Base-by-base conservation (phyloP, 306 rosid genomes). In the Astragalus membranaceus region DNA sequence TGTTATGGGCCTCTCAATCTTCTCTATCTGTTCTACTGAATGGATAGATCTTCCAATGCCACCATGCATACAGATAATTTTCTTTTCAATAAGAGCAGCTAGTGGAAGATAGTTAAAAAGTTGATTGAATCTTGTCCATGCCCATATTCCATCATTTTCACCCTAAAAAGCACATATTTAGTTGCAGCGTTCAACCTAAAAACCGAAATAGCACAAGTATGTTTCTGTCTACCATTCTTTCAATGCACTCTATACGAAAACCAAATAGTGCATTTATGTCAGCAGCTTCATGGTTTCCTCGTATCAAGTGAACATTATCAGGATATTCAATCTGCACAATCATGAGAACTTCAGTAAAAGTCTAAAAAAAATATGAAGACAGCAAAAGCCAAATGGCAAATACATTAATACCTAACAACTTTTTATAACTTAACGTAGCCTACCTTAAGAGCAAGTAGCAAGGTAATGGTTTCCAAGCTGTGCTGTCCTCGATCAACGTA, bases 401-500 rank as follows among this genome's bases (percentile, higher is more conserved):
- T 8, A 56, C 17, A 74, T 74, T 41, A 17, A 72, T 46, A 65
- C 35, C 74, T 52, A 10, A 66, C 49, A 72, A 68, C 64, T 56
- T 41, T 30, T 42, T 53, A 66, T 16, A 37, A 56, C 35, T 67
- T 52, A 75, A 63, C 74, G 74, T 68, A 75, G 79, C 84, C 70
- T 79, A 80, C 99, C 96, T 95, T 95, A 29, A 95, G 99, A 75
- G 99, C 99, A 66, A 95, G 97, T 33, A 95, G 93, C 83, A 95
- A 85, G 74, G 92, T 87, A 73, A 95, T 91, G 51, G 99, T 95
- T 84, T 95, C 99, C 92, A 95, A 89, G 88, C 99, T 95, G 82
- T 95, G 99, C 73, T 95, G 99, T 59, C 99, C 99, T 79, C 99
- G 92, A 81, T 95, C 99, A 79, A 95, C 99, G 74, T 95, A 95